phyloP scores from a whole-genome alignment of 148 eudicot species.

The Limonium bicolor region DNA sequence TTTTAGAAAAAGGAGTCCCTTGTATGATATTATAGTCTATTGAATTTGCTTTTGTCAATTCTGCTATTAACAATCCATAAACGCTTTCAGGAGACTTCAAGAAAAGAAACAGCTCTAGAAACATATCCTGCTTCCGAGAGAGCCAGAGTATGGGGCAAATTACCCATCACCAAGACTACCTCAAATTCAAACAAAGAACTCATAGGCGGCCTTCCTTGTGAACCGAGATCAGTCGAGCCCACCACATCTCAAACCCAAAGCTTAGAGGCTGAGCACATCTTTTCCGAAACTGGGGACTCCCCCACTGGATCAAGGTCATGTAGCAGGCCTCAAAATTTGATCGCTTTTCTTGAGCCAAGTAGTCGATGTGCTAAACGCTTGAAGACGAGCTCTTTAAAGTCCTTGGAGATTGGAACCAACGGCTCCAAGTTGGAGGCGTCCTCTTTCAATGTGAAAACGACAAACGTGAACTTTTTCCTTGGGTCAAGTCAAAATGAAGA shows the following conservation, averaged over 20 bases:
- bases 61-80: not conserved
- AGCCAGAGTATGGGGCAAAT: constrained; percentile 15
- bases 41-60: not conserved
- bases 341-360: constrained; percentile 21
- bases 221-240: too few relatives aligned
- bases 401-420: too few relatives aligned
- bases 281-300: constrained; percentile 20
- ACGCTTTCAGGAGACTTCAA: constrained; percentile 11
- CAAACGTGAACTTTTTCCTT: constrained; percentile 10
- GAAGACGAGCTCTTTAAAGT: constrained; percentile 27
- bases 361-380: constrained; percentile 75
- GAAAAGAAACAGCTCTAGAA: constrained; percentile 8
- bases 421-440: constrained; percentile 22
- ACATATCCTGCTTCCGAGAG: constrained; percentile 12
- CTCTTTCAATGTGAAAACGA: constrained; percentile 27
- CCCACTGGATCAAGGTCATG: constrained; percentile 10
- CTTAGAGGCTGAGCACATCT: constrained; percentile 44
- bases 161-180: constrained; percentile 16
- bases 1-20: not conserved
- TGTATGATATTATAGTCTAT: not conserved
- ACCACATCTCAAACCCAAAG: constrained; percentile 63
- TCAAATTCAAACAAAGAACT: constrained; percentile 37
- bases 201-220: constrained; percentile 22
- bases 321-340: constrained; percentile 2
- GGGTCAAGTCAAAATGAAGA: constrained; percentile 5